Percentiles rank a stretch among this genome's conserved stretches.
Conservation (phyloP, 2,329 filamentous ascomycete species). For the Cryphonectria carpinicola region DNA sequence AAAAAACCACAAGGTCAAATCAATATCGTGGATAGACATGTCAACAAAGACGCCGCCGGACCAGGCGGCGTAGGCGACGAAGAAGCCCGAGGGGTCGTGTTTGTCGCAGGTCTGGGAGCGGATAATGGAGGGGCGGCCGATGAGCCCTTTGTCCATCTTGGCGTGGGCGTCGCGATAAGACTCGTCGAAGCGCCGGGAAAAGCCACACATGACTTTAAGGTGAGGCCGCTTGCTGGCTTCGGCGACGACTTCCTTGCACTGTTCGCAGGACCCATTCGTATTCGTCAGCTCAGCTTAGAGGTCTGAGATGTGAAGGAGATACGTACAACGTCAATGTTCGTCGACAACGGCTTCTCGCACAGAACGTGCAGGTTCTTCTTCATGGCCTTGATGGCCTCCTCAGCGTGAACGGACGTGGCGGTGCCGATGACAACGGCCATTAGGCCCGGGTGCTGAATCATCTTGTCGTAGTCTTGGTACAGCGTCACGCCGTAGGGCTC, state of each 20-base stretch:
- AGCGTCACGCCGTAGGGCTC: conserved; percentile 48
- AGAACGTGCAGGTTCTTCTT: conserved; percentile 58
- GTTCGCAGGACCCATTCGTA: not conserved
- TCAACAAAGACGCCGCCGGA: conserved; percentile 73
- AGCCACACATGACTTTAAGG: conserved; percentile 69
- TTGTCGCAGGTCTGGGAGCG: conserved; percentile 71
- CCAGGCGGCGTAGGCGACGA: conserved; percentile 68
- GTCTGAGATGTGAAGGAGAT: not conserved
- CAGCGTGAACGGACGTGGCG: conserved; percentile 58
- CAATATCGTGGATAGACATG: conserved; percentile 73
- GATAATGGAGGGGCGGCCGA: conserved; percentile 63
- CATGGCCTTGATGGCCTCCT: conserved; percentile 61
- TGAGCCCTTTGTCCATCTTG: conserved; percentile 56
- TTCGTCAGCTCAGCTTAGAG: not conserved
- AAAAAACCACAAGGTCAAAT: conserved; percentile 67
- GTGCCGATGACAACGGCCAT: conserved; percentile 48
- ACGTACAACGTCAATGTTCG: conserved; percentile 61
- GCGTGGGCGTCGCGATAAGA: conserved; percentile 64
- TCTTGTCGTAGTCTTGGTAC: conserved; percentile 51
- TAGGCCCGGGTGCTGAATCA: conserved; percentile 45
- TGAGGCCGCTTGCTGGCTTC: conserved; percentile 58
- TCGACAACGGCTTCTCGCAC: conserved; percentile 64
- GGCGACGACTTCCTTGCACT: conserved; percentile 53
- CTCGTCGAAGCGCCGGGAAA: conserved; percentile 68
- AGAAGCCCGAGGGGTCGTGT: conserved; percentile 67